Conservation (phyloP, 2,329 filamentous ascomycete species). For the Hortaea sp. region DNA sequence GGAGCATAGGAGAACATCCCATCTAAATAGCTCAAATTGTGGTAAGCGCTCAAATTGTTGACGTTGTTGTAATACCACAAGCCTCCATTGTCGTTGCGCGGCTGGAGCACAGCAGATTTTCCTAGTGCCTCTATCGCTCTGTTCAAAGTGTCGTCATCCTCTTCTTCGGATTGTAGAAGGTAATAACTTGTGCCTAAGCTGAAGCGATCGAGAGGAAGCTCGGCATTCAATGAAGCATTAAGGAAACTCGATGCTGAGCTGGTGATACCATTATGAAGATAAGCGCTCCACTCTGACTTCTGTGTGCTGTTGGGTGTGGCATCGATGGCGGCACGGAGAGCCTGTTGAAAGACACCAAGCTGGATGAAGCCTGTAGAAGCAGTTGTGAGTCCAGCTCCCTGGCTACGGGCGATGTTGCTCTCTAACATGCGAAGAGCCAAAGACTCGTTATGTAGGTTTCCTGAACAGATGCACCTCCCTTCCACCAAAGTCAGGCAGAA, state of each 20-base stretch:
- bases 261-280: constrained; percentile 13
- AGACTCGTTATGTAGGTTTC: neutral
- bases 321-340: constrained; percentile 15
- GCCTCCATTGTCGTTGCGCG: constrained; percentile 20
- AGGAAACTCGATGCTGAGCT: constrained; percentile 12
- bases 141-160: constrained; percentile 4
- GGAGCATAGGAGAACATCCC: constrained; percentile 43
- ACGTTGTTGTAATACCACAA: constrained; percentile 27
- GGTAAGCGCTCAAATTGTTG: constrained; percentile 28
- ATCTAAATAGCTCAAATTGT: constrained; percentile 45
- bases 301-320: constrained; percentile 8
- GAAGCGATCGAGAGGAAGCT: constrained; percentile 23
- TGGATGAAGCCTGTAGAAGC: constrained; percentile 18
- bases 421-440: constrained; percentile 18
- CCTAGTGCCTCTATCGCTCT: constrained; percentile 13
- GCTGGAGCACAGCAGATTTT: constrained; percentile 20
- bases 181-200: constrained; percentile 20
- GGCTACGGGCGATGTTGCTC: constrained; percentile 23
- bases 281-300: constrained; percentile 5
- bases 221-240: constrained; percentile 13
- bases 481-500: no score
- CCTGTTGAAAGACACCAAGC: constrained; percentile 26
- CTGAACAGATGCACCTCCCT: neutral
- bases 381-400: constrained; percentile 19
- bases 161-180: constrained; percentile 10